A percentile compares a stretch with the other conserved stretches of the same genome.
Conservation (phyloP, 2,329 filamentous ascomycete genomes). For the Fusarium praegraminearum region DNA sequence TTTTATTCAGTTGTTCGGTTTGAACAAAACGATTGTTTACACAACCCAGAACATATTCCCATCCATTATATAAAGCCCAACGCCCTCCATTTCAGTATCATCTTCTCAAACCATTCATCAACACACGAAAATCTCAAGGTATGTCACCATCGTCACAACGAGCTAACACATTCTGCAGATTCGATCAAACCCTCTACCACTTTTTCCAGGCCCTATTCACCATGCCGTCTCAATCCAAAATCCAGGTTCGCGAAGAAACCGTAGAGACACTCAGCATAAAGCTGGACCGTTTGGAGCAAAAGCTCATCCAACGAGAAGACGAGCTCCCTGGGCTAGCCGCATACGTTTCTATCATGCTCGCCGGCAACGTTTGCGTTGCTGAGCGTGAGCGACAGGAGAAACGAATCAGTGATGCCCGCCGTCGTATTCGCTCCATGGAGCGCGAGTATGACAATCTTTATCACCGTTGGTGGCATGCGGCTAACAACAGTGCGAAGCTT, state of each 20-base stretch:
- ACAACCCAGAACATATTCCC: fast-evolving
- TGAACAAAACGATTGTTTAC: neutral
- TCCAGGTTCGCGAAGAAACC: fast-evolving
- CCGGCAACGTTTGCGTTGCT: neutral
- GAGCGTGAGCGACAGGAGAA: neutral
- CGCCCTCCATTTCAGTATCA: neutral
- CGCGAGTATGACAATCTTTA: neutral
- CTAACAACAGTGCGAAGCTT: neutral
- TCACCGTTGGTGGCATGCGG: neutral
- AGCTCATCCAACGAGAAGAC: neutral
- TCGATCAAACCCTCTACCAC: neutral
- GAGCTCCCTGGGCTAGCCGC: fast-evolving
- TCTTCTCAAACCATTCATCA: neutral
- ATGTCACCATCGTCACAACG: neutral
- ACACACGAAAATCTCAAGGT: neutral
- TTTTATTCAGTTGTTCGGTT: too few species aligned
- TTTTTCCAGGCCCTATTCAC: neutral
- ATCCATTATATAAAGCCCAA: neutral
- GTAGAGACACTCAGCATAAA: neutral
- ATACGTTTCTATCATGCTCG: neutral
- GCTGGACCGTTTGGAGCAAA: neutral
- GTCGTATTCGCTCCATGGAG: neutral
- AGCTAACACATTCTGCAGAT: neutral
- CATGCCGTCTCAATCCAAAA: neutral
- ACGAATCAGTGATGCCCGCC: neutral